Evolutionary conservation across 345 rosid genomes (phyloP).

Genomic region (Brassica juncea): DNA sequence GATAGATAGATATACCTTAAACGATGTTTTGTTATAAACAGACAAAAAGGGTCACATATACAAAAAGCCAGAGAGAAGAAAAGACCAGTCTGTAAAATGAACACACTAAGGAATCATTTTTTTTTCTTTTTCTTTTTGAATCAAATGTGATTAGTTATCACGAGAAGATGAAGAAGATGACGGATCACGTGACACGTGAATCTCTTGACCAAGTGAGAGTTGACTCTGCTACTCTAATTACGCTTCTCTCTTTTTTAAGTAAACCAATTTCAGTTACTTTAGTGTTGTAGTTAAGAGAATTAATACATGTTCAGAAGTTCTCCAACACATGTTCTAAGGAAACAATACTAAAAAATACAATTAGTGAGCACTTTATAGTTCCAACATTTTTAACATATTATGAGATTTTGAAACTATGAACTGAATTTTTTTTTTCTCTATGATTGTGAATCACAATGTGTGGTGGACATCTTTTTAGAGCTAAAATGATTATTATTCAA

Average conservation of each 20-base stretch:
- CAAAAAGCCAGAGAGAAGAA: background rate
- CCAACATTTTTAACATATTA: background rate
- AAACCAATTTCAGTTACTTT: background rate
- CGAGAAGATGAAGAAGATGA: slow-evolving; percentile 21
- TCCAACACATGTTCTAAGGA: background rate
- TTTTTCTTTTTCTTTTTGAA: background rate
- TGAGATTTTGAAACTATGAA: too few species aligned
- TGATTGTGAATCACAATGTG: too few species aligned
- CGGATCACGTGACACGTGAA: slow-evolving; percentile 27
- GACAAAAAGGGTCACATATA: slow-evolving; percentile 37
- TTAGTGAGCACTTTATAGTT: background rate
- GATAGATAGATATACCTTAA: background rate
- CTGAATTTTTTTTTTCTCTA: background rate
- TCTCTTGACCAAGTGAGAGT: background rate
- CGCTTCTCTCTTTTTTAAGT: background rate
- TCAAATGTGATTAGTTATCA: slow-evolving; percentile 35
- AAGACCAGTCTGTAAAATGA: slow-evolving; percentile 1
- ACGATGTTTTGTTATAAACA: slow-evolving; percentile 31
- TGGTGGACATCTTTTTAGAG: background rate
- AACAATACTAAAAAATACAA: background rate
- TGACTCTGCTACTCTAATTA: background rate
- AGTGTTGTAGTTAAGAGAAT: background rate
- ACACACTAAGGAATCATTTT: slow-evolving; percentile 3
- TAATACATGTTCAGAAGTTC: background rate
- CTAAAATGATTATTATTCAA: background rate